Conservation (phyloP, 2,329 filamentous ascomycete genomes). For the Dactylellina sp. region DNA sequence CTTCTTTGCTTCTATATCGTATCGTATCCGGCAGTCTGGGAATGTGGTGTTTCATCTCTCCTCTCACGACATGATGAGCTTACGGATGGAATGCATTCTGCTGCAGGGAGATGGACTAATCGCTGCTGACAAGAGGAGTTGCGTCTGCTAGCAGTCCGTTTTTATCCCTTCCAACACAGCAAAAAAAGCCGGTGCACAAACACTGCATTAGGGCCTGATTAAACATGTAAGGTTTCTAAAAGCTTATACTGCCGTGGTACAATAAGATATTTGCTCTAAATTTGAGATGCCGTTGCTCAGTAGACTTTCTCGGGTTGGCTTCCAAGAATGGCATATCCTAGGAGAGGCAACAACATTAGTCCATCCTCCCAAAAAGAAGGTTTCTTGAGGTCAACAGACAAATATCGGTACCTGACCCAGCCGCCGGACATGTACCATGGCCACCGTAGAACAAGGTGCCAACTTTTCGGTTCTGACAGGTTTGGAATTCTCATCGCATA, state of each 20-base stretch:
- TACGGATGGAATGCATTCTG: slow-evolving; percentile 43
- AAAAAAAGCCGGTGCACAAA: neutral
- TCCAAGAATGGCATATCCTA: slow-evolving; percentile 48
- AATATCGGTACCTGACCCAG: slow-evolving; percentile 32
- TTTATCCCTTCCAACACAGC: neutral
- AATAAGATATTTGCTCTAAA: slow-evolving; percentile 24
- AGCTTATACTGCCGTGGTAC: slow-evolving; percentile 40
- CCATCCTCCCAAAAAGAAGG: neutral
- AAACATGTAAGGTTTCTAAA: slow-evolving; percentile 26
- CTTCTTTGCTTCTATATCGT: slow-evolving; percentile 4
- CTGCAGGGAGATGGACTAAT: slow-evolving; percentile 45
- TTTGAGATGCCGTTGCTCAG: slow-evolving; percentile 18
- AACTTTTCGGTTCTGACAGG: slow-evolving; percentile 28
- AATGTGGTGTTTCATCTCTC: slow-evolving; percentile 42
- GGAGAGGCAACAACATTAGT: slow-evolving; percentile 32
- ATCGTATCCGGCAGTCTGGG: slow-evolving; percentile 28
- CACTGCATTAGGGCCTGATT: slow-evolving; percentile 11
- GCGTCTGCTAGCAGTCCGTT: slow-evolving; percentile 25
- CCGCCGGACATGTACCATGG: slow-evolving; percentile 22
- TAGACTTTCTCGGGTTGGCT: slow-evolving; percentile 45
- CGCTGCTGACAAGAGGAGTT: slow-evolving; percentile 30
- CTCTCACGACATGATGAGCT: slow-evolving; percentile 49
- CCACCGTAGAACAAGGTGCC: neutral
- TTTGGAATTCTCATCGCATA: slow-evolving; percentile 9
- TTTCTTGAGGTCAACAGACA: slow-evolving; percentile 26